Percentiles rank a stretch among this genome's conserved stretches.
These are phyloP conservation scores for Penicillium glabrum DNA, from an alignment of 2,329 filamentous ascomycete species.

Conservation along the genomic window DNA sequence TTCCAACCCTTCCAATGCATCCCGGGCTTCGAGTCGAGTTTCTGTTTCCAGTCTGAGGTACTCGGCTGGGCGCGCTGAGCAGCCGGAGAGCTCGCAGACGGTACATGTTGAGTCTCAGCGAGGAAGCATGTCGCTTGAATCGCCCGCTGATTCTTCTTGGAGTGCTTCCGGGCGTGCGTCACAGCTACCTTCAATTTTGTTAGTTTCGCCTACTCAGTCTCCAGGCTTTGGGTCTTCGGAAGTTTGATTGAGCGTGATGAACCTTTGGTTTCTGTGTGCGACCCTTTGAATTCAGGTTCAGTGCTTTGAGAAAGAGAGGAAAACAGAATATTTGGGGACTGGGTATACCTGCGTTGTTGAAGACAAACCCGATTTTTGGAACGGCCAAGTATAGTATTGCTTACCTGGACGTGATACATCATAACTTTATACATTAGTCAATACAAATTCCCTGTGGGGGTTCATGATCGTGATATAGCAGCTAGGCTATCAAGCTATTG, in stretches of 20 bases:
- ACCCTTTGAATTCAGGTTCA: neutral
- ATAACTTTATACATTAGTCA: neutral
- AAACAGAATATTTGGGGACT: neutral
- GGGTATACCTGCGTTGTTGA: neutral
- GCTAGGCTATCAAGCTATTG: conserved; percentile 5
- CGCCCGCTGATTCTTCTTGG: conserved; percentile 2
- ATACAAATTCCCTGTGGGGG: neutral
- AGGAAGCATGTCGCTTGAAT: neutral
- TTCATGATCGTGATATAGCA: neutral
- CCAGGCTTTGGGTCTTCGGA: conserved; percentile 8
- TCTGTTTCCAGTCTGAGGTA: neutral
- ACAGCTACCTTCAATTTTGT: neutral
- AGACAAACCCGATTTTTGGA: neutral
- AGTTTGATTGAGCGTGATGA: neutral
- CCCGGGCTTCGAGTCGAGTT: conserved; percentile 6
- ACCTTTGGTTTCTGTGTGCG: neutral
- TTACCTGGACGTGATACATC: neutral
- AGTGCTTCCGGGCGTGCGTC: neutral
- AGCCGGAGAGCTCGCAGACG: neutral
- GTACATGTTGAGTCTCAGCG: neutral
- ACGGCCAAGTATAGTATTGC: neutral
- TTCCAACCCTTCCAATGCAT: conserved; percentile 4
- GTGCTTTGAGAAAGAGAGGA: neutral
- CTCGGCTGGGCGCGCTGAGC: neutral
- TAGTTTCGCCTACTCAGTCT: conserved; percentile 1